Conservation (phyloP, 2,329 filamentous ascomycete genomes). For the Aureobasidium leucospermi region DNA sequence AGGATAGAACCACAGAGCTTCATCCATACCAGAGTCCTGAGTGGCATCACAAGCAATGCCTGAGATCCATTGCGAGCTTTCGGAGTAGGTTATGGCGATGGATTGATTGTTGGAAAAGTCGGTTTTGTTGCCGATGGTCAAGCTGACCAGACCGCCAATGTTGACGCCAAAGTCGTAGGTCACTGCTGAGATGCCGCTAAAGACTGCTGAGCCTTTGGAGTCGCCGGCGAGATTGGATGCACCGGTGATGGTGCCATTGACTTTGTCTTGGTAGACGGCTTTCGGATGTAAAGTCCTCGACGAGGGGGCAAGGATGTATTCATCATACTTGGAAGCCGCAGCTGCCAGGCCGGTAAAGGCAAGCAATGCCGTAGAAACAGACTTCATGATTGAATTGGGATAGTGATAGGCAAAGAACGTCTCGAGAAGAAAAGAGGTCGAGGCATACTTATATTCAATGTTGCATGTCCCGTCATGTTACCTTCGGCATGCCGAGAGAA, state of each 20-base stretch:
- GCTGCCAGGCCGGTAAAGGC: background rate
- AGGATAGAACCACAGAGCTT: slow-evolving; percentile 41
- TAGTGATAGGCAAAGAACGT: background rate
- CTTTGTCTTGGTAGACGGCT: slow-evolving; percentile 31
- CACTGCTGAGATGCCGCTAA: slow-evolving; percentile 30
- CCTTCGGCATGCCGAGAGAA: background rate
- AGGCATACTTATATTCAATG: background rate
- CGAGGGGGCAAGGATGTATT: slow-evolving; percentile 36
- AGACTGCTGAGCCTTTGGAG: slow-evolving; percentile 26
- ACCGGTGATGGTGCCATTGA: slow-evolving; percentile 33
- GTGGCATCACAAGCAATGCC: slow-evolving; percentile 40
- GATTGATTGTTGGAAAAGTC: slow-evolving; percentile 26
- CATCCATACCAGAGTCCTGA: slow-evolving; percentile 39
- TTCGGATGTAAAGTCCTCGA: slow-evolving; percentile 30
- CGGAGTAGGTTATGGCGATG: slow-evolving; percentile 37
- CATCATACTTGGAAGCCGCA: slow-evolving; percentile 26
- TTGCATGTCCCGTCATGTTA: background rate
- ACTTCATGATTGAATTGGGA: background rate
- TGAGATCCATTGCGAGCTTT: slow-evolving; percentile 43
- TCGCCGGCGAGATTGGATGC: slow-evolving; percentile 28
- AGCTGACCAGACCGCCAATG: slow-evolving; percentile 34
- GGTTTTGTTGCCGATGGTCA: slow-evolving; percentile 28
- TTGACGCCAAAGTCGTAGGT: slow-evolving; percentile 36
- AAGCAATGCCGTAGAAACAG: background rate
- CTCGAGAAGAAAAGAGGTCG: too few species aligned